Conservation (phyloP, 768 basidiomycete species). For the Cytidiella melzeri region DNA sequence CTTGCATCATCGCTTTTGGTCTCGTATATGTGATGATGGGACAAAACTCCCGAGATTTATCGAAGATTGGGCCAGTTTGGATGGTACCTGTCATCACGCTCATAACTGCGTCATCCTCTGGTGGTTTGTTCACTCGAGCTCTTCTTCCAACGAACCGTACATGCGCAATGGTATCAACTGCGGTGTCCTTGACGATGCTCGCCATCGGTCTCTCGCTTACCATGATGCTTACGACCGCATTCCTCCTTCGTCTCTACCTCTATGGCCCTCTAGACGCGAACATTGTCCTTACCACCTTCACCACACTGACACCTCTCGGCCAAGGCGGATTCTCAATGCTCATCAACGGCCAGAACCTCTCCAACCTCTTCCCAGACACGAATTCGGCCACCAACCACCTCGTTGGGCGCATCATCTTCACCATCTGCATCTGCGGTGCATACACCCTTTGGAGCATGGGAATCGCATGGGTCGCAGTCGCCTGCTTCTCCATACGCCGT, state of each 20-base stretch:
- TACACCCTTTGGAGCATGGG: conserved; percentile 52
- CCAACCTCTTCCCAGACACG: conserved; percentile 25
- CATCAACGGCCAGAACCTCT: conserved; percentile 33
- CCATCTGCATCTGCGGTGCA: conserved; percentile 39
- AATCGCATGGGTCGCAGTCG: conserved; percentile 42
- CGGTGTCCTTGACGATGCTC: conserved; percentile 36
- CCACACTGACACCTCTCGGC: conserved; percentile 49
- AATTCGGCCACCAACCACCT: conserved; percentile 10
- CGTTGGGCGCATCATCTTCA: conserved; percentile 35
- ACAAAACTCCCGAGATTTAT: conserved; percentile 33
- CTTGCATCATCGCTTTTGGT: conserved; percentile 40
- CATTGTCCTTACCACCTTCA: conserved; percentile 37
- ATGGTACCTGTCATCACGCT: conserved; percentile 50
- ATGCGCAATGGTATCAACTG: conserved; percentile 36
- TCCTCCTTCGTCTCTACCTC: conserved; percentile 39
- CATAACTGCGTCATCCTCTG: conserved; percentile 46
- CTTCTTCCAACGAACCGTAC: conserved; percentile 30
- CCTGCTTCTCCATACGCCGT: conserved; percentile 32
- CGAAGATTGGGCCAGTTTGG: conserved; percentile 40
- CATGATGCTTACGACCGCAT: conserved; percentile 43
- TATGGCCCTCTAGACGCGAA: conserved; percentile 34
- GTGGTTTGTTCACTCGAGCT: conserved; percentile 37
- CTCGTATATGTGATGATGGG: conserved; percentile 45
- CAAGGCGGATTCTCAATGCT: conserved; percentile 44
- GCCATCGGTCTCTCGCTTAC: conserved; percentile 42